Evolutionary conservation across 2,329 filamentous ascomycete species (phyloP).

Genomic region (Trichoderma gracile): DNA sequence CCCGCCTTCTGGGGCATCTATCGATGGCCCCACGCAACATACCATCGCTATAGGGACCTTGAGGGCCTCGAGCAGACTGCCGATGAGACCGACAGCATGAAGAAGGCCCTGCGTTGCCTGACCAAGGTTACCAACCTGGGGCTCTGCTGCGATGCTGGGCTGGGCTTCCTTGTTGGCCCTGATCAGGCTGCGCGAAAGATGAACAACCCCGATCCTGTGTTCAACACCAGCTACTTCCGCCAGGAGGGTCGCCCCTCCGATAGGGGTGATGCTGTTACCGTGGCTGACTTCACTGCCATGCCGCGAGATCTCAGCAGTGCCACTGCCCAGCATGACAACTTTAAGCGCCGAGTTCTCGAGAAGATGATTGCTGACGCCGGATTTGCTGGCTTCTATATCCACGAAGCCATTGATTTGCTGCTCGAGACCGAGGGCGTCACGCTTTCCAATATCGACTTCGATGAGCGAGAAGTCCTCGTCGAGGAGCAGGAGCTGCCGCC

Average conservation of each 20-base stretch:
- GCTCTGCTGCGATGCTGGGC: conserved; percentile 65
- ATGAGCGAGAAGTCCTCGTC: conserved; percentile 33
- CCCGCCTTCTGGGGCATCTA: conserved; percentile 65
- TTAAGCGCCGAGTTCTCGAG: conserved; percentile 38
- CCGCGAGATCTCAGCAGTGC: conserved; percentile 30
- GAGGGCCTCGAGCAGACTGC: conserved; percentile 63
- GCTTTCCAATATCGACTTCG: conserved; percentile 38
- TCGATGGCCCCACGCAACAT: conserved; percentile 61
- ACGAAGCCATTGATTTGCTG: conserved; percentile 40
- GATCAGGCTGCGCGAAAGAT: conserved; percentile 54
- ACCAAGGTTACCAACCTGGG: conserved; percentile 61
- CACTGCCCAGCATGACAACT: conserved; percentile 34
- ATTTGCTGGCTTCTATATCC: conserved; percentile 35
- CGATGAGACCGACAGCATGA: conserved; percentile 64
- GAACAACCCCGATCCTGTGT: conserved; percentile 41
- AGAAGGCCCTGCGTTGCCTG: conserved; percentile 59
- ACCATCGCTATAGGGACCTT: conserved; percentile 60
- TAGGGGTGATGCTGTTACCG: conserved; percentile 28
- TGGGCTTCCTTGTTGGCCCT: conserved; percentile 66
- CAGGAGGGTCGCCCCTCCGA: conserved; percentile 26
- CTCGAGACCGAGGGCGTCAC: conserved; percentile 39
- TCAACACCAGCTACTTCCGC: conserved; percentile 36
- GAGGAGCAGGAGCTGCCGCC: neutral
- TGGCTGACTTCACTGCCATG: conserved; percentile 33
- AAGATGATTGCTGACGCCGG: conserved; percentile 44